Evolutionary conservation across 129 eudicot species (phyloP), one percentile per base, ranked within the genome.

Genomic region (Erigeron canadensis): DNA sequence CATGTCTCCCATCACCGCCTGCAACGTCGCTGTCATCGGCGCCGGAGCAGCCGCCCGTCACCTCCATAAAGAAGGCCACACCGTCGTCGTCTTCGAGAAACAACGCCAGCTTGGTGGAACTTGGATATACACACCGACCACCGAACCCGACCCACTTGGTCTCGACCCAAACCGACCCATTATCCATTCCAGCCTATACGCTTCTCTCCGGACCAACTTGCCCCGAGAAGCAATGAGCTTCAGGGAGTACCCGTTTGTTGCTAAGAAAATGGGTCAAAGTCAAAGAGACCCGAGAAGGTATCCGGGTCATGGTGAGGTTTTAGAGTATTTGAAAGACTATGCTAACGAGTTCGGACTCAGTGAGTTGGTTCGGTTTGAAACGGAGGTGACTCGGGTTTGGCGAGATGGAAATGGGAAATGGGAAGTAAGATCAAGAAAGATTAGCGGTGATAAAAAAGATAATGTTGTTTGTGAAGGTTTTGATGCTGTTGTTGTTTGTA

Each of bases 41-140:
- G 96, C 90, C 81, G 98, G 98, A 22, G 92, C 98, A 59, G 87
- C 96, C 13, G 96, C 92, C 51, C 88, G 80, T 17, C 95, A 89
- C 55, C 98, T 93, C 85, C 85, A 83, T 8, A 86, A 81, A 0
- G 95, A 89, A 65, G 98, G 98, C 18, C 95, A 89, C 85, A 68
- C 22, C 62, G 98, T 93, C 75, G 90, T 84, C 50, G 87, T 89
- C n/a, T 87, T 81, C 81, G 98, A 93, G 80, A 74, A 77, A 37
- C 86, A 77, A 70, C 28, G 56, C 75, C 66, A 77, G 22, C 21
- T 84, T 5, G 98, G 98, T 0, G 98, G 98, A 44, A 89, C 91
- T 8, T 93, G 96, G 98, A 70, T 80, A 4, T 89, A 89, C 83
- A 82, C 4, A 75, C 85, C 50, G 63, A 64, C 41, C 3, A 74